Conservation (phyloP, 2,329 filamentous ascomycete genomes). For the Arachnopeziza araneosa region DNA sequence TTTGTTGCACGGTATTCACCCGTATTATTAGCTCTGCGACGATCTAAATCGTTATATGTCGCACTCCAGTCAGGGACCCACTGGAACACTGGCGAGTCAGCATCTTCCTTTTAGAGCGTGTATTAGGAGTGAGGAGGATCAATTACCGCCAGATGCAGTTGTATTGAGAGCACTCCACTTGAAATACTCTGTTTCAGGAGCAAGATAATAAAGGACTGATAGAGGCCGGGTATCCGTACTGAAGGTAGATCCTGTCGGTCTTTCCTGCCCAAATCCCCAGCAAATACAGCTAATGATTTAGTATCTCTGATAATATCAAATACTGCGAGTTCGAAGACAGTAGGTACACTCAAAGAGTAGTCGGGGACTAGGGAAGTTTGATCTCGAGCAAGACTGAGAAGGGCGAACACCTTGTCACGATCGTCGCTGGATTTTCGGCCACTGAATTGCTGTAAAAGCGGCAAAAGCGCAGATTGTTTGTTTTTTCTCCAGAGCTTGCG, state of each 20-base stretch:
- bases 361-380: not conserved
- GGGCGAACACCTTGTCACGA: slow-evolving; percentile 7
- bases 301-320: not conserved
- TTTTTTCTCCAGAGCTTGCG: not conserved
- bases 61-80: slow-evolving; percentile 7
- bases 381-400: slow-evolving; percentile 2
- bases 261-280: not conserved
- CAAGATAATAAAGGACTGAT: no score
- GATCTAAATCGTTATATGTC: not conserved
- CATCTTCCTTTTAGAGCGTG: no score
- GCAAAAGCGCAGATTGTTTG: not conserved
- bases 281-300: not conserved
- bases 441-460: not conserved
- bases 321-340: not conserved
- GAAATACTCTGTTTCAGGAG: no score
- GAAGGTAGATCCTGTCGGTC: not conserved
- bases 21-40: not conserved
- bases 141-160: no score
- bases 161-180: no score
- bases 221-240: no score
- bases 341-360: not conserved
- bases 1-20: not conserved
- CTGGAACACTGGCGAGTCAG: no score
- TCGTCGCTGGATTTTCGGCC: slow-evolving; percentile 1
- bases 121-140: no score